Evolutionary conservation across 208 protist species (phyloP).

Genomic region (Acanthamoeba lenticulata): DNA sequence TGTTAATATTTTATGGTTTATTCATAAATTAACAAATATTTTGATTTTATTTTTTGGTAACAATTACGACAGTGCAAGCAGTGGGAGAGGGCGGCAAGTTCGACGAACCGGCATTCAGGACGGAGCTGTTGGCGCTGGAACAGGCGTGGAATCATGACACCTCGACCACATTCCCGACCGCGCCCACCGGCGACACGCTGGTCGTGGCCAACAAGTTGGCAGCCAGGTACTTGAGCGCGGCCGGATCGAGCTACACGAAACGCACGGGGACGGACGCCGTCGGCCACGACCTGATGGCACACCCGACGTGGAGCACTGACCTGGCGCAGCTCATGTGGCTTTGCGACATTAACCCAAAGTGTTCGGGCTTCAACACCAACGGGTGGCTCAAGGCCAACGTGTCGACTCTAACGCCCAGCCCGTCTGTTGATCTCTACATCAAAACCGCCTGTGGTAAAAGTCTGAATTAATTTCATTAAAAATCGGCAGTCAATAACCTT

Average conservation of each 20-base stretch:
- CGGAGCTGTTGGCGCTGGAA: neutral
- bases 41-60: neutral
- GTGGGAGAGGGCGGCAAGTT: neutral
- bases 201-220: neutral
- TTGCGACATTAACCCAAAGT: neutral
- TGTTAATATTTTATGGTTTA: neutral
- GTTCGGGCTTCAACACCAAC: conserved; percentile 39
- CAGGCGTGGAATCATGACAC: neutral
- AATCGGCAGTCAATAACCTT: too few species aligned
- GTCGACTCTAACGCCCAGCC: neutral
- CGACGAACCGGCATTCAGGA: neutral
- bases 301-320: conserved; percentile 18
- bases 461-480: too few species aligned
- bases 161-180: neutral
- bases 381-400: conserved; percentile 41
- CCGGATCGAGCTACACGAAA: neutral
- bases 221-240: neutral
- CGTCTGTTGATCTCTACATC: neutral
- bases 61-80: neutral
- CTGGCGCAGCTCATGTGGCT: conserved; percentile 35
- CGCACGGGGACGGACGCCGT: neutral
- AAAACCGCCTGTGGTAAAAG: too few species aligned
- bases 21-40: neutral
- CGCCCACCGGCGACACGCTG: neutral
- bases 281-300: neutral